Conservation (phyloP, 257 asterid genomes). For the Nicotiana attenuata region DNA sequence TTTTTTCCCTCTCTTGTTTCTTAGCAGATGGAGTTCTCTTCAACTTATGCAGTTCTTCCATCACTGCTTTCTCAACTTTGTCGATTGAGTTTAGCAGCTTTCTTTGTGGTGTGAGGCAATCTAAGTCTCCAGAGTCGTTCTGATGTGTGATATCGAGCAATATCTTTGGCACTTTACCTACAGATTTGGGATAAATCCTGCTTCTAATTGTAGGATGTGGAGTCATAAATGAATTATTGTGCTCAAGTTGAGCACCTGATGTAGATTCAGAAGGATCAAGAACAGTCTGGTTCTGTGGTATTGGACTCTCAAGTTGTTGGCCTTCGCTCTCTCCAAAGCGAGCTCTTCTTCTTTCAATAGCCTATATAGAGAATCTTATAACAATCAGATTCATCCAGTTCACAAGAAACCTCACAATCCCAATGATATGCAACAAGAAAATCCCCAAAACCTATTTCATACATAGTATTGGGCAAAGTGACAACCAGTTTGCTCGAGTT, state of each 20-base stretch:
- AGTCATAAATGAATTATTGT: constrained; percentile 29
- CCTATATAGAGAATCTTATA: constrained; percentile 22
- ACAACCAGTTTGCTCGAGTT: background rate
- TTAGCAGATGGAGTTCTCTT: constrained; percentile 66
- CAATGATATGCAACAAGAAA: no score
- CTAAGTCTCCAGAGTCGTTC: constrained; percentile 29
- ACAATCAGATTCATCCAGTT: background rate
- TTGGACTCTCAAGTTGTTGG: constrained; percentile 43
- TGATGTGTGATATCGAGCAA: constrained; percentile 50
- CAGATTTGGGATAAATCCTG: constrained; percentile 28
- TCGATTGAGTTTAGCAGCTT: constrained; percentile 66
- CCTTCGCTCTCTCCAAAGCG: constrained; percentile 45
- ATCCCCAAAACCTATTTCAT: no score
- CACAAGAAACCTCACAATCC: no score
- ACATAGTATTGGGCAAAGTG: no score
- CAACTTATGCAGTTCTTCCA: constrained; percentile 57
- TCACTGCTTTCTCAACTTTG: constrained; percentile 58
- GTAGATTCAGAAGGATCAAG: constrained; percentile 37
- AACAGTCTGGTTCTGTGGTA: constrained; percentile 38
- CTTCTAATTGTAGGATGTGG: constrained; percentile 36
- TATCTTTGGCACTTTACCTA: constrained; percentile 65
- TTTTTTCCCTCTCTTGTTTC: constrained; percentile 55
- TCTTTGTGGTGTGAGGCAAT: constrained; percentile 56
- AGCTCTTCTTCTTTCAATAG: constrained; percentile 57
- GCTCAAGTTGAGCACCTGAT: constrained; percentile 61